These are phyloP conservation scores for Macrophomina tecta DNA, from an alignment of 2,329 filamentous ascomycete species.

Conservation along the genomic window DNA sequence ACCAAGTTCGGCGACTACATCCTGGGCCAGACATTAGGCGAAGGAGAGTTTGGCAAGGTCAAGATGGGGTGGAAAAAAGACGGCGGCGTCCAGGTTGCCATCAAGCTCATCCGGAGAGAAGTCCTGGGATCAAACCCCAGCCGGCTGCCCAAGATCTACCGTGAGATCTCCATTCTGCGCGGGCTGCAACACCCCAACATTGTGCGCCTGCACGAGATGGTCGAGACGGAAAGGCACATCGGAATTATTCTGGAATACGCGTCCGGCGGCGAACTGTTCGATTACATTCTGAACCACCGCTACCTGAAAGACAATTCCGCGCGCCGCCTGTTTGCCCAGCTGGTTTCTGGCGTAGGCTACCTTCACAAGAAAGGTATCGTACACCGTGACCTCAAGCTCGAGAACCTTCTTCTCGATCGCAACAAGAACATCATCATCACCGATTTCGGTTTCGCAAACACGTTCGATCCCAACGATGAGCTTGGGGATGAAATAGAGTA, in stretches of 20 bases:
- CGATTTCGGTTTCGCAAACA: constrained; percentile 98
- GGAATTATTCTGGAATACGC: constrained; percentile 98
- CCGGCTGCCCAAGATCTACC: constrained; percentile 93
- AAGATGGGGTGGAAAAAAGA: constrained; percentile 98
- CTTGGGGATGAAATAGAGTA: constrained; percentile 89
- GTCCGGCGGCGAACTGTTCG: constrained; percentile 95
- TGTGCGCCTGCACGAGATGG: constrained; percentile 96
- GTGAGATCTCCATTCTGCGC: constrained; percentile 89
- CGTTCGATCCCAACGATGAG: constrained; percentile 88
- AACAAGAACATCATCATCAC: constrained; percentile 99
- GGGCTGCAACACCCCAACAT: constrained; percentile 95
- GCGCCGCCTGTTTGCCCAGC: constrained; percentile 88
- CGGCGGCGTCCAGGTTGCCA: constrained; percentile 89
- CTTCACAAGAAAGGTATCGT: constrained; percentile 99
- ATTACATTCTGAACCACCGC: constrained; percentile 95
- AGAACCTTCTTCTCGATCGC: constrained; percentile 91
- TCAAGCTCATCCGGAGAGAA: constrained; percentile 96
- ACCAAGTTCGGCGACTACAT: constrained; percentile 96
- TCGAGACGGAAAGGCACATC: constrained; percentile 95
- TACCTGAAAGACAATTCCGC: constrained; percentile 95
- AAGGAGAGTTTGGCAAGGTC: constrained; percentile 98
- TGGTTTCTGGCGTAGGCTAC: constrained; percentile 96
- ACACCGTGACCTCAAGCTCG: constrained; percentile 93
- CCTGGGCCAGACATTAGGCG: constrained; percentile 91
- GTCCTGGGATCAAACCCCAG: constrained; percentile 86